Conservation (phyloP, 257 asterid species). For the Rehmannia glutinosa region DNA sequence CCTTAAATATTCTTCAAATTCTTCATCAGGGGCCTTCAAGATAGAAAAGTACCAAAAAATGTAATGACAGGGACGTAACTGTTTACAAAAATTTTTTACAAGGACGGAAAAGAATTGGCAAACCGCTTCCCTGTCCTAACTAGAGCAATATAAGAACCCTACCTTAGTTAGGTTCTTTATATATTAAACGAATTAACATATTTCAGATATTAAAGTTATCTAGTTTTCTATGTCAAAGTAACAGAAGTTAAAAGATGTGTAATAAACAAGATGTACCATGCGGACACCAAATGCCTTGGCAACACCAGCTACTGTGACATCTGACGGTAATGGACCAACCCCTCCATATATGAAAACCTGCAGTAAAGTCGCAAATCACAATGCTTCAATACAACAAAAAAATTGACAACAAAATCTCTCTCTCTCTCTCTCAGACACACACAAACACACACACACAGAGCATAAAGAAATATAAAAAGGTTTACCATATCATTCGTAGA, state of each 20-base stretch:
- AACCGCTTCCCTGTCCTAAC: too few species aligned
- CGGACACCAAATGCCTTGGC: conserved; percentile 98
- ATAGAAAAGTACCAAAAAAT: conserved; percentile 12
- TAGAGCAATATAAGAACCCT: too few species aligned
- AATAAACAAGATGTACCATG: conserved; percentile 35
- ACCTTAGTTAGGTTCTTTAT: too few species aligned
- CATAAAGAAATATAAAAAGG: too few species aligned
- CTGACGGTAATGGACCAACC: conserved; percentile 87
- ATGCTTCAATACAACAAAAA: too few species aligned
- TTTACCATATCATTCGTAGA: conserved; percentile 75
- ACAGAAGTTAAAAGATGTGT: neutral
- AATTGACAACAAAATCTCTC: too few species aligned
- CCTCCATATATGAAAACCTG: conserved; percentile 92
- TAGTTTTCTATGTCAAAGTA: too few species aligned
- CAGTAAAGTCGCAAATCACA: too few species aligned
- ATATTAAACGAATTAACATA: neutral
- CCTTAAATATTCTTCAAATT: conserved; percentile 87
- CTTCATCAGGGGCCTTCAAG: conserved; percentile 96
- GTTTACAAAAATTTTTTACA: too few species aligned
- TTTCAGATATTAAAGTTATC: neutral
- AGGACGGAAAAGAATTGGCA: too few species aligned
- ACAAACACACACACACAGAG: too few species aligned
- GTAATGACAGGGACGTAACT: neutral
- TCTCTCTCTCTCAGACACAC: too few species aligned
- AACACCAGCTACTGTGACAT: conserved; percentile 85